Evolutionary conservation across 2,329 filamentous ascomycete species (phyloP).

Genomic region (Blastomyces parvus): DNA sequence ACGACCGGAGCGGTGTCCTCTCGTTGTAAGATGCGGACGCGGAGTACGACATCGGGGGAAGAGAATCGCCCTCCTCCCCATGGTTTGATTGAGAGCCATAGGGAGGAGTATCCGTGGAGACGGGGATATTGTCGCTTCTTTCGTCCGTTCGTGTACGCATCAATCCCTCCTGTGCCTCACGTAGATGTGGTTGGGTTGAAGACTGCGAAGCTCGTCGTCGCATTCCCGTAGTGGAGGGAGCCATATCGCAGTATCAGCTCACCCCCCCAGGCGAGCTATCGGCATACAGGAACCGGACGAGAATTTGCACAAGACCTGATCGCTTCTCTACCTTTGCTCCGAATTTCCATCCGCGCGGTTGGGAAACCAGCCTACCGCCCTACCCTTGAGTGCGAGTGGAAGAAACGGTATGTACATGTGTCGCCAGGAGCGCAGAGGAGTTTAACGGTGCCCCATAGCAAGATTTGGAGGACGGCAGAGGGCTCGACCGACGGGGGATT

Average conservation of each 20-base stretch:
- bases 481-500: not conserved
- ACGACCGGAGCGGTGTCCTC: conserved; percentile 37
- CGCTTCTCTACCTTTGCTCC: not conserved
- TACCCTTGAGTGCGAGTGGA: not conserved
- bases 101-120: not conserved
- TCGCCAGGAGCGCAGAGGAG: not conserved
- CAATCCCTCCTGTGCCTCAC: not conserved
- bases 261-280: not conserved
- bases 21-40: conserved; percentile 23
- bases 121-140: not conserved
- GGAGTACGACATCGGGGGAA: not conserved
- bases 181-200: not conserved
- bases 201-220: not conserved
- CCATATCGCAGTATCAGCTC: not conserved
- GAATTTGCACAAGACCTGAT: not conserved
- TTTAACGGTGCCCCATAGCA: not conserved
- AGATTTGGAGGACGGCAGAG: not conserved
- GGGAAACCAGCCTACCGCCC: not conserved
- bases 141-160: not conserved
- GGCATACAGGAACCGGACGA: not conserved
- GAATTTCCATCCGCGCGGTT: not conserved
- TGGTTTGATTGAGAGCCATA: not conserved
- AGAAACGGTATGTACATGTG: not conserved
- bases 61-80: not conserved
- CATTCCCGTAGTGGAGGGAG: not conserved